Base-by-base conservation (phyloP, 2,329 filamentous ascomycete species). In the Cladophialophora bantiana region DNA sequence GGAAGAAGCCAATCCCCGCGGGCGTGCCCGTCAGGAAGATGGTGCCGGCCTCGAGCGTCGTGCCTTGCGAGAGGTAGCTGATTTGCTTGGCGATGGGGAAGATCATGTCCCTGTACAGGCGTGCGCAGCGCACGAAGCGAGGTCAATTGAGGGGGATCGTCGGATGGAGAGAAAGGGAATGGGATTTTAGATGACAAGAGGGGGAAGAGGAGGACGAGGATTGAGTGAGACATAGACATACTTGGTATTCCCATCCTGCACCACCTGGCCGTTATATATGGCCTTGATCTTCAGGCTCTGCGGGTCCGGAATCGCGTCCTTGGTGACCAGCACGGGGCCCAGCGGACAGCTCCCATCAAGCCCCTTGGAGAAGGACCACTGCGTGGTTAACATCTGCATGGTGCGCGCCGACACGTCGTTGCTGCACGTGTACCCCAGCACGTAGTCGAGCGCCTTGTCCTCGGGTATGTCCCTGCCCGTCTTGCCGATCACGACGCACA, bases 11-110 rank as follows among this genome's bases (percentile, higher is more conserved):
- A 40, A 83, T 80, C 35, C 81, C 81, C 0, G 78, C 76, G 0
- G 77, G 77, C 1, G 81, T 82, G n/a, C 80, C 79, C 1, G 78
- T 80, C 74, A 80, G 75, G 62, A 81, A 77, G 7, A 79, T 70
- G 4, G 76, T 80, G 18, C 78, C 78, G 38, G 73, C 73, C 60
- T 77, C 74, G 3, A 81, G 71, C 0, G 78, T 80, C 3, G 76
- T 80, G 32, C 79, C 78, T 66, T 78, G 76, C 3, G 76, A 79
- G 2, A 80, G 63, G 32, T 76, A 79, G 34, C 75, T 67, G 59
- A 80, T 77, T 31, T 74, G 78, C 48, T 79, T 74, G 34, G 74
- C 68, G 59, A 82, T 76, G 40, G 71, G 63, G 66, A 80, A 80
- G 40, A 80, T 79, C 77, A 79, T 77, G 54, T 81, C 76, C 56